Percentiles rank a stretch among this genome's conserved stretches.
These are phyloP conservation scores for Penicillium arizonense DNA, from an alignment of 495 filamentous ascomycete species.

Conservation along the genomic window DNA sequence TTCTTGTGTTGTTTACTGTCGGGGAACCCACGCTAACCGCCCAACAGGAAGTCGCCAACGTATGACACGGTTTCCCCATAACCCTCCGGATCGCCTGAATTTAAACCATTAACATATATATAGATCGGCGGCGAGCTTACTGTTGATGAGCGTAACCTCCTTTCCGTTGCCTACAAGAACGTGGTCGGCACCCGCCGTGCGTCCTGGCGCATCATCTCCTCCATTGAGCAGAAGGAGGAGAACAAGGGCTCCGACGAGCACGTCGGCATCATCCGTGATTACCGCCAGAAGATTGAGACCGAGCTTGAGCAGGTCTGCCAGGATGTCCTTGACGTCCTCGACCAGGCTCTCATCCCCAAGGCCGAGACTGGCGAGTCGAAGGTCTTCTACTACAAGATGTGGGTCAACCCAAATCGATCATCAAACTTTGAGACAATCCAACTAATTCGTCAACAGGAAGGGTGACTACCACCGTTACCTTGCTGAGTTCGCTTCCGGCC, in stretches of 20 bases:
- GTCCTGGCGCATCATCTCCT: constrained; percentile 99
- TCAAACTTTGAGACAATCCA: background rate
- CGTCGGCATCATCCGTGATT: constrained; percentile 91
- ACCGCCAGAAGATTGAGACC: constrained; percentile 97
- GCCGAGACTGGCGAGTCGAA: constrained; percentile 98
- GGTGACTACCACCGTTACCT: constrained; percentile 99
- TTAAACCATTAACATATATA: constrained; percentile 27
- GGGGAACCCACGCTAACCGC: constrained; percentile 35
- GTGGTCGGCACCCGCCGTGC: constrained; percentile 98
- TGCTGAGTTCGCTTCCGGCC: constrained; percentile 96
- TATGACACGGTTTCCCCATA: constrained; percentile 42
- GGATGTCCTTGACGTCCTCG: constrained; percentile 95
- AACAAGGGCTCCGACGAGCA: constrained; percentile 99
- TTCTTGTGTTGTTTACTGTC: constrained; percentile 11
- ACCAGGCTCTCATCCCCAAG: constrained; percentile 94
- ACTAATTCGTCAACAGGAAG: constrained; percentile 66
- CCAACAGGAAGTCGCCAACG: constrained; percentile 89
- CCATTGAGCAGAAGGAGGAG: constrained; percentile 99
- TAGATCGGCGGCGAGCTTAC: constrained; percentile 87
- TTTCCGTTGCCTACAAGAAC: constrained; percentile 99
- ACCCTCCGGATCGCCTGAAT: background rate
- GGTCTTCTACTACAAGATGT: constrained; percentile 99
- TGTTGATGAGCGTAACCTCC: constrained; percentile 98
- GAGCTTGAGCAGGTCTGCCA: constrained; percentile 98
- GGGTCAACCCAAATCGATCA: constrained; percentile 30